These are phyloP conservation scores for Chrysanthemum lavandulifolium DNA, from an alignment of 129 eudicot species.

Conservation along the genomic window DNA sequence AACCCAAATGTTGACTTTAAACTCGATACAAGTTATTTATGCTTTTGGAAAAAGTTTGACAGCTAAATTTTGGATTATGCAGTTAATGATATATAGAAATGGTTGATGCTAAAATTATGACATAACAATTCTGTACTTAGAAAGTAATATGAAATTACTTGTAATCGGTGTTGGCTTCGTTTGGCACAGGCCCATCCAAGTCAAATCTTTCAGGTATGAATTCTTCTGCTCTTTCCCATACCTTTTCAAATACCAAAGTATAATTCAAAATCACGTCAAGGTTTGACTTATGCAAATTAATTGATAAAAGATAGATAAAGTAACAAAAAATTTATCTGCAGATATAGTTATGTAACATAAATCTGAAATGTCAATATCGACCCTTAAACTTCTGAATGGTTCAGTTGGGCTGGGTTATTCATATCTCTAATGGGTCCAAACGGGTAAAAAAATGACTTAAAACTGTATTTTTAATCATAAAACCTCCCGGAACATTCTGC, in stretches of 20 bases:
- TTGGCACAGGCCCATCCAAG: slow-evolving; percentile 79
- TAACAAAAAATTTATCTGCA: background rate
- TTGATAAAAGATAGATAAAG: background rate
- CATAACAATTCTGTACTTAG: background rate
- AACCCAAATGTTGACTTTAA: background rate
- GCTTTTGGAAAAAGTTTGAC: background rate
- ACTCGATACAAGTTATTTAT: background rate
- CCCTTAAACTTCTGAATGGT: too few relatives aligned
- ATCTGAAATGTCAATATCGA: too few relatives aligned
- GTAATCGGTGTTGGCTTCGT: slow-evolving; percentile 89
- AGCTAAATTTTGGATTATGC: background rate
- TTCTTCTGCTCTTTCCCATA: slow-evolving; percentile 95
- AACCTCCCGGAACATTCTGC: background rate
- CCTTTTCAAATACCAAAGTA: slow-evolving; percentile 34
- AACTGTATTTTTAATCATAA: background rate
- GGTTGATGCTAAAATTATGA: background rate
- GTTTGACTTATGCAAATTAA: background rate
- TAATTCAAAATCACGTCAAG: background rate
- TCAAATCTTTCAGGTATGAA: slow-evolving; percentile 87
- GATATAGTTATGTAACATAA: background rate
- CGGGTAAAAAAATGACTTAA: background rate
- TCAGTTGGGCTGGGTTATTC: too few relatives aligned
- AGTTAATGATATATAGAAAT: background rate
- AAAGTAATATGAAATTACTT: slow-evolving; percentile 39
- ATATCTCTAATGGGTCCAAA: too few relatives aligned